Base-by-base conservation (phyloP, 495 filamentous ascomycete genomes). In the Pyrenula massariospora region DNA sequence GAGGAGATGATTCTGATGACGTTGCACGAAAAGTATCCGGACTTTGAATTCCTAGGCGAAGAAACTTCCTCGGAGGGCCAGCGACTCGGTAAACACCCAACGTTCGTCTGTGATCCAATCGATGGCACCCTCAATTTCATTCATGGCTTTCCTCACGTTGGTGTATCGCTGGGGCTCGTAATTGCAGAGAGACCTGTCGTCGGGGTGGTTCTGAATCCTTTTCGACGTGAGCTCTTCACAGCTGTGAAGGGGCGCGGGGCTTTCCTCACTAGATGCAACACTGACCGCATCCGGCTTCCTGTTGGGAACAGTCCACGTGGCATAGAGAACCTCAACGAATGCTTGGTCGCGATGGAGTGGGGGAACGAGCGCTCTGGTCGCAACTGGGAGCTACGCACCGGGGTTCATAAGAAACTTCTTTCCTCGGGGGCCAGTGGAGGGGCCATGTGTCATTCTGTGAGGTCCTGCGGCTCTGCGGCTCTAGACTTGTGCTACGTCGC, bases 61-160 rank as follows among this genome's bases (percentile, higher is more conserved):
- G 88, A 91, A 66, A 88, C 85, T 25, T 90, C 87, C 76, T 65
- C 80, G 52, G 73, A 81, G 2, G 85, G 86, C 55, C 71, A 75
- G 59, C 67, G 57, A 19, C 71, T 92, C 52, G 84, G 82, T 5
- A 55, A 69, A 22, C 70, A 70, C 3, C 88, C 88, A 2, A 92
- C 88, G 55, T 92, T 92, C 72, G 80, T 91, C 67, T 79, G 83
- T 60, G 88, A 92, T 70, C 88, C 88, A 25, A 88, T 91, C 61
- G 88, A 91, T 72, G 87, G 87, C 58, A 91, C 87, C 19, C 86
- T 81, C 25, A 92, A 92, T 73, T 91, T 92, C 65, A 79, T 91
- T 3, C 88, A 92, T 69, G 75, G 72, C 25, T 82, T 84, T 69
- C 83, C 86, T 19, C 42, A 59, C 22, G 59, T 62, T 15, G 77